Base-by-base conservation (phyloP, 108 stramenopile species). In the Phaeodactylum tricornutum region DNA sequence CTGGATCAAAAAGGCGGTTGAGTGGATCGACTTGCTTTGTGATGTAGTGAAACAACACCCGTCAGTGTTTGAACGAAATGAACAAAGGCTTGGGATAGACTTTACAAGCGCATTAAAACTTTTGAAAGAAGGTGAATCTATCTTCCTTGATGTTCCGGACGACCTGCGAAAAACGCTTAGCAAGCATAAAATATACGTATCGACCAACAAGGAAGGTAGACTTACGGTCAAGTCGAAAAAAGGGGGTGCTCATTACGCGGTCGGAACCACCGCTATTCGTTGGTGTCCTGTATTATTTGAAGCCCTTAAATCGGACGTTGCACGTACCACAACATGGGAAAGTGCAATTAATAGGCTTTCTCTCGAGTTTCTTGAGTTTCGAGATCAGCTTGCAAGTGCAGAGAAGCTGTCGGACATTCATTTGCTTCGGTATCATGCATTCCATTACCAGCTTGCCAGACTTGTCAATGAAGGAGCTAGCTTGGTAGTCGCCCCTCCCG, bases 201-300 rank as follows among this genome's bases (percentile, higher is more conserved):
- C 73, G 11, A 65, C 75, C 16, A 66, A 63, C 43, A 67, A 66
- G 23, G 57, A 49, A 23, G 55, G 71, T 21, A 67, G 47, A 15
- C 29, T 76, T n/a, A 63, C 59, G 4, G 75, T 86, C 8, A 42
- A 41, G 4, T 27, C 76, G 19, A 65, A 72, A 54, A 81, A 79
- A 38, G 64, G 65, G 29, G 77, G 77, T 7, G 75, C 73, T 0
- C 63, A 70, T 37, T 74, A 72, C 43, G 66, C 71, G 48, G 43
- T 72, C 5, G 84, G 84, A 39, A 65, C 65, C 15, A 67, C 62
- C 21, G 62, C 73, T 9, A 50, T 86, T 22, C 61, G 77, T 23
- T 86, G 84, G 84, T 76, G 65, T 40, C 67, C 77, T 16, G 50
- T 86, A 16, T 52, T 86, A 2, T 82, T 77, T 47, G 75, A 86